A percentile compares a stretch with the other conserved stretches of the same genome.
phyloP scores from a whole-genome alignment of 1,139 yeast genomes.

The Zygosaccharomyces pseudobailii region DNA sequence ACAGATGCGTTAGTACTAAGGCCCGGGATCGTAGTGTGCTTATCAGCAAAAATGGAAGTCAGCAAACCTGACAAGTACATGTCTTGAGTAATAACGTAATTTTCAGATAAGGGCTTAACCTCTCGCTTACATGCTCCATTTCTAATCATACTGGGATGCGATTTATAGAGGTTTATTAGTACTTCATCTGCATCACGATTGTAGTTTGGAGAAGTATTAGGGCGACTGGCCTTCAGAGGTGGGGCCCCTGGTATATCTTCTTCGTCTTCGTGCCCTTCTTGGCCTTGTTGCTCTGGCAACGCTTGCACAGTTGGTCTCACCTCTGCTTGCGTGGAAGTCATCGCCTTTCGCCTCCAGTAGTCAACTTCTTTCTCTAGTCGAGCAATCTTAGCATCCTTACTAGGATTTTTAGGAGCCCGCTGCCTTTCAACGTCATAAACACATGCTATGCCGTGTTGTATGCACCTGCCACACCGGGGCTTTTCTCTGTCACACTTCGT shows the following conservation, averaged over 20 bases:
- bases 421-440: slow-evolving; percentile 32
- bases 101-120: slow-evolving; percentile 31
- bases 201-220: neutral
- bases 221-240: neutral
- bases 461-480: slow-evolving; percentile 31
- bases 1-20: slow-evolving; percentile 20
- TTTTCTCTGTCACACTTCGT: slow-evolving; percentile 34
- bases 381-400: slow-evolving; percentile 30
- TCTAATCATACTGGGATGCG: slow-evolving; percentile 27
- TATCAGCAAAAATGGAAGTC: slow-evolving; percentile 27
- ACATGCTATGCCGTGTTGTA: slow-evolving; percentile 25
- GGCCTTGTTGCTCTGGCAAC: neutral
- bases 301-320: neutral
- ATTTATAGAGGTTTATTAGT: slow-evolving; percentile 22
- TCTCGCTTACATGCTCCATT: slow-evolving; percentile 30
- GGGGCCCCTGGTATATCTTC: neutral
- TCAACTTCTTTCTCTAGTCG: slow-evolving; percentile 30
- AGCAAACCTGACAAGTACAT: slow-evolving; percentile 25
- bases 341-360: slow-evolving; percentile 30
- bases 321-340: slow-evolving; percentile 4
- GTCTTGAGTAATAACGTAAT: slow-evolving; percentile 29
- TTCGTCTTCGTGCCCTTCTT: neutral
- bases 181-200: slow-evolving; percentile 11
- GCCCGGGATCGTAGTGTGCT: slow-evolving; percentile 30
- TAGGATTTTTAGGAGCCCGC: slow-evolving; percentile 30